A percentile compares a stretch with the other conserved stretches of the same genome.
Evolutionary conservation across 176 grass and related monocot genomes (phyloP).

Genomic region (Typha latifolia): DNA sequence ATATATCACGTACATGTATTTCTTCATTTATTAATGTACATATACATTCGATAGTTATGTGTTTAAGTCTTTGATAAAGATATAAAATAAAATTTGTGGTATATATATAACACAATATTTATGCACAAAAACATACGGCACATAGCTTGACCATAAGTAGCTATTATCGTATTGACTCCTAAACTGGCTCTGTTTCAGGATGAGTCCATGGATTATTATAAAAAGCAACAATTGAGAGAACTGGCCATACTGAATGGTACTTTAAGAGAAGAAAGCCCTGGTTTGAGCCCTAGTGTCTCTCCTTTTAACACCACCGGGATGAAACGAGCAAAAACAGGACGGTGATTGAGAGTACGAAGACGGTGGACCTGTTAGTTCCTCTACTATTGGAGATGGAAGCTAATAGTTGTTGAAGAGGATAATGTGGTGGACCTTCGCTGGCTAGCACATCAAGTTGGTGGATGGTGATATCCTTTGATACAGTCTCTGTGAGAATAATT

Average conservation of each 20-base stretch:
- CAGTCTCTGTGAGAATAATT: constrained; percentile 28
- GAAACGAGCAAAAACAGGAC: constrained; percentile 92
- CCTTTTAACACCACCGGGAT: constrained; percentile 84
- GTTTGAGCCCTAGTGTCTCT: constrained; percentile 77
- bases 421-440: neutral
- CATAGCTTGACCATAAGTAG: neutral
- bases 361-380: constrained; percentile 10
- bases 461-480: constrained; percentile 15
- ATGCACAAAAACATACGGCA: no score
- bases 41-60: no score
- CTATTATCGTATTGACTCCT: neutral
- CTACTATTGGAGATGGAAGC: constrained; percentile 41
- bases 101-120: no score
- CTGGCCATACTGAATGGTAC: constrained; percentile 90
- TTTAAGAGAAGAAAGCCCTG: constrained; percentile 84
- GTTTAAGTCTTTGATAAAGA: no score
- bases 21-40: neutral
- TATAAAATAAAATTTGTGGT: no score
- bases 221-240: constrained; percentile 91
- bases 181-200: constrained; percentile 37
- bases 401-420: constrained; percentile 35
- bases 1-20: neutral
- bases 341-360: constrained; percentile 22
- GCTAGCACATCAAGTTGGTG: neutral
- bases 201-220: constrained; percentile 97